A percentile compares a stretch with the other conserved stretches of the same genome.
These are phyloP conservation scores for Lophiotrema nucula DNA, from an alignment of 495 filamentous ascomycete species.

Conservation along the genomic window DNA sequence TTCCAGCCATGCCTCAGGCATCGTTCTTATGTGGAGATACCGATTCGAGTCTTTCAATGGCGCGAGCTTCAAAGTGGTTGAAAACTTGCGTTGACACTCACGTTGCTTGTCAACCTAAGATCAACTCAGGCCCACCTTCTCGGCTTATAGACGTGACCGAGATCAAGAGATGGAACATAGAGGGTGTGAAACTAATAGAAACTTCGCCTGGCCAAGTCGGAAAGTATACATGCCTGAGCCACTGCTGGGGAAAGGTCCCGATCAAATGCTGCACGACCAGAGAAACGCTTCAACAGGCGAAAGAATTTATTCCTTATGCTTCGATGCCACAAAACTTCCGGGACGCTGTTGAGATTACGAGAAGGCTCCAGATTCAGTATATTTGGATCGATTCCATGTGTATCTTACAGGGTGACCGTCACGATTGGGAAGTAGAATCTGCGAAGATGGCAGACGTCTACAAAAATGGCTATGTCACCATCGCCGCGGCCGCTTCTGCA, in stretches of 20 bases:
- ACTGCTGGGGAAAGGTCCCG: slow-evolving; percentile 7
- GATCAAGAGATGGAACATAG: not conserved
- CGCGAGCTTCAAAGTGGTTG: not conserved
- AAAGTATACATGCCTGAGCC: slow-evolving; percentile 4
- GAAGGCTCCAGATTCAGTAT: not conserved
- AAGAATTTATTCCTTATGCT: not conserved
- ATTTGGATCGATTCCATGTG: slow-evolving; percentile 12
- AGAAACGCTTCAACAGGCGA: not conserved
- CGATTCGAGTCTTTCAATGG: not conserved
- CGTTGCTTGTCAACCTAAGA: not conserved
- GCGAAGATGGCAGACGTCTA: slow-evolving; percentile 6
- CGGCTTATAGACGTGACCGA: slow-evolving; percentile 1
- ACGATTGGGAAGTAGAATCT: slow-evolving; percentile 10
- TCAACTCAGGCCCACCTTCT: not conserved
- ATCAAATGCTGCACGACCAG: slow-evolving; percentile 2
- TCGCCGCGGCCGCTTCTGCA: slow-evolving; percentile 2
- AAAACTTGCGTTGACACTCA: not conserved
- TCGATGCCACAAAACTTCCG: not conserved
- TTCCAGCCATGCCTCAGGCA: not conserved
- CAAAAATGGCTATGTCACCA: not conserved
- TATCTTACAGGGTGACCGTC: slow-evolving; percentile 1
- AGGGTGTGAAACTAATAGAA: not conserved
- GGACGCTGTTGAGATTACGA: slow-evolving; percentile 1
- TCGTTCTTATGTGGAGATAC: not conserved
- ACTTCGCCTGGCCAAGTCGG: not conserved